These are phyloP conservation scores for Cystoderma amianthinum DNA, from an alignment of 768 basidiomycete species.

Conservation along the genomic window DNA sequence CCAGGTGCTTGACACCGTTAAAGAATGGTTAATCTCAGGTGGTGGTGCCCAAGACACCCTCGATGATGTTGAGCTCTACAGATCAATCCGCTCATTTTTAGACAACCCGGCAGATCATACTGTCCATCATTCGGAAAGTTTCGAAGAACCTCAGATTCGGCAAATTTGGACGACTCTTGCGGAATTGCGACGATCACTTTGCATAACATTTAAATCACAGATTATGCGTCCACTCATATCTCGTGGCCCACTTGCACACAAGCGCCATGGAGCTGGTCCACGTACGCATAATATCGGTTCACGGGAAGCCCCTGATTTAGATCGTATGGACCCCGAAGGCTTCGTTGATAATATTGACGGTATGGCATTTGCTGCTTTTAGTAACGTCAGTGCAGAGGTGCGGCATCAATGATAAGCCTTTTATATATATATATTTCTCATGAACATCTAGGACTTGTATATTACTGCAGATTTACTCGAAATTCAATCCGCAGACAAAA, in stretches of 20 bases:
- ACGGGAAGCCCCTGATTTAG: constrained; percentile 54
- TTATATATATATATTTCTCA: not conserved
- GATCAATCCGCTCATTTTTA: constrained; percentile 54
- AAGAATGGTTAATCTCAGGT: constrained; percentile 67
- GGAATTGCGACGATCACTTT: constrained; percentile 32
- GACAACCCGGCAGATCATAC: constrained; percentile 45
- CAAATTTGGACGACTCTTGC: constrained; percentile 39
- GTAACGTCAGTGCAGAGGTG: constrained; percentile 76
- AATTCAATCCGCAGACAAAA: constrained; percentile 71
- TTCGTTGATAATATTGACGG: constrained; percentile 75
- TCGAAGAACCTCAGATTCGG: constrained; percentile 35
- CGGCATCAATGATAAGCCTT: constrained; percentile 4
- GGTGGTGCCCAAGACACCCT: constrained; percentile 76
- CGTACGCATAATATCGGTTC: constrained; percentile 25
- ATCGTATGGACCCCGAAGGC: constrained; percentile 56
- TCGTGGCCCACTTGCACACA: constrained; percentile 15
- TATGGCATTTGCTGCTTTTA: constrained; percentile 69
- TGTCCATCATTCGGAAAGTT: constrained; percentile 32
- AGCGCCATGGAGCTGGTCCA: constrained; percentile 12
- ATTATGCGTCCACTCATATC: constrained; percentile 51
- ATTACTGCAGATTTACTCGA: constrained; percentile 74
- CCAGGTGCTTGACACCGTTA: constrained; percentile 58
- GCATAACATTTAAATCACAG: constrained; percentile 42
- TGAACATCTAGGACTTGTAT: constrained; percentile 57
- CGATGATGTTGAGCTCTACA: constrained; percentile 61